phyloP scores from a whole-genome alignment of 2,329 filamentous ascomycete genomes.

The Sordariomycetes sp. region DNA sequence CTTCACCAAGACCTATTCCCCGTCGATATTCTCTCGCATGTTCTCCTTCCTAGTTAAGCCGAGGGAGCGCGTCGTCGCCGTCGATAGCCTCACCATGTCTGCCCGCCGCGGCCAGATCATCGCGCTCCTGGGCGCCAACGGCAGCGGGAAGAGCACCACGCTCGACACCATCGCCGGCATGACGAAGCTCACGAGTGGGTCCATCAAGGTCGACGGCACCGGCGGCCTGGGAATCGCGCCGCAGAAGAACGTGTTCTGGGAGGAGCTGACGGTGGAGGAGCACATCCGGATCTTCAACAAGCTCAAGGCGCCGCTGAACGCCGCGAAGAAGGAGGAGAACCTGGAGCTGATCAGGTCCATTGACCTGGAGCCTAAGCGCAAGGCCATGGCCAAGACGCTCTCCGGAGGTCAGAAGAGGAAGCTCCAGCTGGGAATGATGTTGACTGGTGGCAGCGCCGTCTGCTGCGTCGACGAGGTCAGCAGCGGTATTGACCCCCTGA shows the following conservation, averaged over 20 bases:
- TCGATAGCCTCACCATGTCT: conserved; percentile 60
- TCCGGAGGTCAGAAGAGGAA: conserved; percentile 91
- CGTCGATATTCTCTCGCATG: conserved; percentile 47
- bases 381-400: conserved; percentile 63
- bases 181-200: conserved; percentile 64
- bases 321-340: conserved; percentile 48
- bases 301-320: conserved; percentile 55
- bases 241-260: conserved; percentile 92
- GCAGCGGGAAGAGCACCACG: conserved; percentile 82
- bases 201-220: conserved; percentile 65
- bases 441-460: conserved; percentile 77
- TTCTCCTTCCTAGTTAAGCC: conserved; percentile 33
- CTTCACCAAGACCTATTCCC: conserved; percentile 71
- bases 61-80: conserved; percentile 64
- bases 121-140: conserved; percentile 79
- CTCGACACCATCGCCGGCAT: conserved; percentile 80
- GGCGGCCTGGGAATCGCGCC: conserved; percentile 80
- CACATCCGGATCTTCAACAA: conserved; percentile 77
- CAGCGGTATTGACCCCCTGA: conserved; percentile 78
- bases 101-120: conserved; percentile 74
- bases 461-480: conserved; percentile 91
- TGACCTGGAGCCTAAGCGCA: conserved; percentile 65
- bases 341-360: conserved; percentile 55
- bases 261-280: conserved; percentile 75
- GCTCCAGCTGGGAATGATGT: conserved; percentile 88